These are phyloP conservation scores for Spathaspora girioi DNA, from an alignment of 805 yeast species.

Conservation along the genomic window DNA sequence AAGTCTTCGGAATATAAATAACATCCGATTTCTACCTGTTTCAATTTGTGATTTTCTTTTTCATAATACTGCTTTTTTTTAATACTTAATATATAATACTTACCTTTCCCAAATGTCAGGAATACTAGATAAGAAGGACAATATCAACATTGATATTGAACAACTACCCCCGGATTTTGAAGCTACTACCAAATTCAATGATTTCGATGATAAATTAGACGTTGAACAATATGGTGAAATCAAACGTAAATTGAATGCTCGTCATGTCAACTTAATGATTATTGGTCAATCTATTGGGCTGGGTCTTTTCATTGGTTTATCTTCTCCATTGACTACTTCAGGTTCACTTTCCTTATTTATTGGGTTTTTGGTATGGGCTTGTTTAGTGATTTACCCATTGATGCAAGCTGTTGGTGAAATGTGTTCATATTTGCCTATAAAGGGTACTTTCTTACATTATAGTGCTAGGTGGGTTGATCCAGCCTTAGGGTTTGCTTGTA, in stretches of 20 bases:
- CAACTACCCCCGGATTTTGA: neutral
- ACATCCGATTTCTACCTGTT: neutral
- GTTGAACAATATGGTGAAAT: slow-evolving; percentile 27
- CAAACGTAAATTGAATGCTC: slow-evolving; percentile 22
- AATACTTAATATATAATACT: no score
- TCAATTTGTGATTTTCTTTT: no score
- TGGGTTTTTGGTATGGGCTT: slow-evolving; percentile 28
- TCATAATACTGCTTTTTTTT: neutral
- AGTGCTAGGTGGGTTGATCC: slow-evolving; percentile 35
- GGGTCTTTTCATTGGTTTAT: slow-evolving; percentile 32
- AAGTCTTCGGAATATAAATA: no score
- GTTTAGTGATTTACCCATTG: slow-evolving; percentile 30
- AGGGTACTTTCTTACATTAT: slow-evolving; percentile 32
- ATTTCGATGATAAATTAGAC: slow-evolving; percentile 26
- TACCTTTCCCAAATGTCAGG: neutral
- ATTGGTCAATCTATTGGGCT: slow-evolving; percentile 35
- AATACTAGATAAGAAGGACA: slow-evolving; percentile 1
- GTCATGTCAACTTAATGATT: slow-evolving; percentile 33
- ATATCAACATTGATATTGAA: slow-evolving; percentile 1
- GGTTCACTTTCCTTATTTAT: slow-evolving; percentile 32
- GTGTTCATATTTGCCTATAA: slow-evolving; percentile 34
- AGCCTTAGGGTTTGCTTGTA: slow-evolving; percentile 32
- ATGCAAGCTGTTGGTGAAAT: slow-evolving; percentile 37
- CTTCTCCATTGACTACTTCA: slow-evolving; percentile 25
- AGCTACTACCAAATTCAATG: slow-evolving; percentile 10